These are phyloP conservation scores for Spiromastix sp. DNA, from an alignment of 2,329 filamentous ascomycete genomes.

Conservation along the genomic window DNA sequence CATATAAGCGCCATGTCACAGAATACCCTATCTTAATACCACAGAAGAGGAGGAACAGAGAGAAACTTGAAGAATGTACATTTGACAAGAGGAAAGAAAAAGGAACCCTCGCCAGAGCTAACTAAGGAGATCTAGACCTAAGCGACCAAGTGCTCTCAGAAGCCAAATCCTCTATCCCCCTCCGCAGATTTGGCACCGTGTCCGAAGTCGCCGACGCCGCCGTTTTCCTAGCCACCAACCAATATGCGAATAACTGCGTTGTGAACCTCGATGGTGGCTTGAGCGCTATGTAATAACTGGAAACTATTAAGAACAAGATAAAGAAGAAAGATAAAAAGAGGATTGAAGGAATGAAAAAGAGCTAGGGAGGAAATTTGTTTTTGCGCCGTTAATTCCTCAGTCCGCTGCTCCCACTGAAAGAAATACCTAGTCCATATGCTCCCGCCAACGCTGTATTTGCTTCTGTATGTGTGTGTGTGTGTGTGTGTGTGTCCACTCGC, in stretches of 20 bases:
- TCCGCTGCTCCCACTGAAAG: too few relatives aligned
- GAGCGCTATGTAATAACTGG: conserved; percentile 46
- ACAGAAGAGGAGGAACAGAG: too few relatives aligned
- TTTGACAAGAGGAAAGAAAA: too few relatives aligned
- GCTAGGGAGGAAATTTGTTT: too few relatives aligned
- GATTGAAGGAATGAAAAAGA: conserved; percentile 4
- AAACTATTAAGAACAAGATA: conserved; percentile 13
- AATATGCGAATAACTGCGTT: conserved; percentile 78
- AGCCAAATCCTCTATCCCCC: conserved; percentile 46
- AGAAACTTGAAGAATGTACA: too few relatives aligned
- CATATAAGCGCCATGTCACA: too few relatives aligned
- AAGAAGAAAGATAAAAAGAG: conserved; percentile 5
- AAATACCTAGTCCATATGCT: conserved; percentile 3
- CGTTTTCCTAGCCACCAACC: conserved; percentile 63
- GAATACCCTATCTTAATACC: too few relatives aligned
- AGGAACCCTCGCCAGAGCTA: too few relatives aligned
- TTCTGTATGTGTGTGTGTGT: neutral
- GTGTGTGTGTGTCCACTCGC: too few relatives aligned
- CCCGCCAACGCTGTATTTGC: neutral
- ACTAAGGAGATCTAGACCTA: conserved; percentile 39
- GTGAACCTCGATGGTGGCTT: conserved; percentile 79
- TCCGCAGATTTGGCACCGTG: conserved; percentile 54
- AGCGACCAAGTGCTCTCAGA: conserved; percentile 21
- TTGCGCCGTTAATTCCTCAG: conserved; percentile 2
- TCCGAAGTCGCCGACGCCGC: conserved; percentile 75